A percentile compares a stretch with the other conserved stretches of the same genome.
phyloP scores from a whole-genome alignment of 331 rosid genomes.

The Malus hybrid region DNA sequence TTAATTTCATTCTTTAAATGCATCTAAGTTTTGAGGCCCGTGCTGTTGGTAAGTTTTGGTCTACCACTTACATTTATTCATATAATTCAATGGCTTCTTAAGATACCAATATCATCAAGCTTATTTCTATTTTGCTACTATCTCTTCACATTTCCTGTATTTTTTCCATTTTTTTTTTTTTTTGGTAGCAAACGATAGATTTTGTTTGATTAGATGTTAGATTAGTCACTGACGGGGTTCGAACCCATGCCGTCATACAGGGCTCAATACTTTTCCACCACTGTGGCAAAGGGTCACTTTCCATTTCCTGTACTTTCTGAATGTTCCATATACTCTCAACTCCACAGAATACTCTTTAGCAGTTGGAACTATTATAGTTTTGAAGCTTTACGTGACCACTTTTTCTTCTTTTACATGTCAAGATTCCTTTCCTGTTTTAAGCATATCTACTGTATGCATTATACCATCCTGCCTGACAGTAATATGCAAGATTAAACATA shows the following conservation, averaged over 20 bases:
- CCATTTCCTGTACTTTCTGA: too few relatives aligned
- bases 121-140: background rate
- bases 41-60: background rate
- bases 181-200: too few relatives aligned
- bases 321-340: too few relatives aligned
- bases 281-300: too few relatives aligned
- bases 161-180: too few relatives aligned
- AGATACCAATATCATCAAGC: background rate
- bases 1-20: background rate
- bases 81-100: background rate
- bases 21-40: background rate
- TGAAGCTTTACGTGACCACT: background rate
- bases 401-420: background rate
- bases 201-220: too few relatives aligned
- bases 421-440: background rate
- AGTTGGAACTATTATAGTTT: background rate
- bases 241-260: too few relatives aligned
- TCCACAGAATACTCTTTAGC: background rate
- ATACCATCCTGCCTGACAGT: too few relatives aligned
- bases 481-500: background rate
- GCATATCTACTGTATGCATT: too few relatives aligned
- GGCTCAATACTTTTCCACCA: too few relatives aligned
- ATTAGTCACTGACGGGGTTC: too few relatives aligned
- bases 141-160: background rate
- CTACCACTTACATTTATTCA: background rate